A percentile compares a stretch with the other conserved stretches of the same genome.
phyloP scores from a whole-genome alignment of 2,329 filamentous ascomycete species.

The Aspergillus puulaauensis region DNA sequence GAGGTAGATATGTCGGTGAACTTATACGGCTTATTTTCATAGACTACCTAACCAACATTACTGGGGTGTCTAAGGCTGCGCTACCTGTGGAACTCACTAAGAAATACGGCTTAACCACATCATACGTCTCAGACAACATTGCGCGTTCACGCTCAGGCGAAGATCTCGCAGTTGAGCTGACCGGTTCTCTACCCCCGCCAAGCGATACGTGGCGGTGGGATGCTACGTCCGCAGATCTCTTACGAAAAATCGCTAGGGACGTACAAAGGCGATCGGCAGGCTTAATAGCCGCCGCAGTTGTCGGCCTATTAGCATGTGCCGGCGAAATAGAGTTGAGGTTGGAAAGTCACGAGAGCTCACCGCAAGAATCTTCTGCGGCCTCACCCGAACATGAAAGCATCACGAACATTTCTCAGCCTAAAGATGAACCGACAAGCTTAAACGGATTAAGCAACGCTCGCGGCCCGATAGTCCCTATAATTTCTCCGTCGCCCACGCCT shows the following conservation, averaged over 20 bases:
- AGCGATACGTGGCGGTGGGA: slow-evolving; percentile 62
- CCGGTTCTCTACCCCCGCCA: slow-evolving; percentile 55
- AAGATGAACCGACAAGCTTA: not conserved
- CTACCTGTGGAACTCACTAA: slow-evolving; percentile 58
- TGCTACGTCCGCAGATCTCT: slow-evolving; percentile 54
- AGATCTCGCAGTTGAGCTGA: slow-evolving; percentile 47
- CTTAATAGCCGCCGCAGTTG: slow-evolving; percentile 69
- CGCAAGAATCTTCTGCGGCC: slow-evolving; percentile 24
- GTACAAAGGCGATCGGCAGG: slow-evolving; percentile 72
- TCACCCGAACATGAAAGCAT: slow-evolving; percentile 29
- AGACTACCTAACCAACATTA: slow-evolving; percentile 58
- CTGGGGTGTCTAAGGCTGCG: slow-evolving; percentile 35
- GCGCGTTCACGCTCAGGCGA: slow-evolving; percentile 53
- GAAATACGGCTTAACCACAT: slow-evolving; percentile 67
- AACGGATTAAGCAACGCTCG: slow-evolving; percentile 14
- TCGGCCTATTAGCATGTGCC: slow-evolving; percentile 68
- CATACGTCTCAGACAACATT: slow-evolving; percentile 69
- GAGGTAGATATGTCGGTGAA: slow-evolving; percentile 75
- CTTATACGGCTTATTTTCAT: slow-evolving; percentile 69
- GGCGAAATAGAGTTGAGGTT: slow-evolving; percentile 59
- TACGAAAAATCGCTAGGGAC: slow-evolving; percentile 67
- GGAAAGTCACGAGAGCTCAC: slow-evolving; percentile 39
- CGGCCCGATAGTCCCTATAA: slow-evolving; percentile 38
- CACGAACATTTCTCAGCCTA: slow-evolving; percentile 15
- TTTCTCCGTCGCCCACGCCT: slow-evolving; percentile 33